phyloP scores from a whole-genome alignment of 108 stramenopile genomes.

The Bacterosira constricta region DNA sequence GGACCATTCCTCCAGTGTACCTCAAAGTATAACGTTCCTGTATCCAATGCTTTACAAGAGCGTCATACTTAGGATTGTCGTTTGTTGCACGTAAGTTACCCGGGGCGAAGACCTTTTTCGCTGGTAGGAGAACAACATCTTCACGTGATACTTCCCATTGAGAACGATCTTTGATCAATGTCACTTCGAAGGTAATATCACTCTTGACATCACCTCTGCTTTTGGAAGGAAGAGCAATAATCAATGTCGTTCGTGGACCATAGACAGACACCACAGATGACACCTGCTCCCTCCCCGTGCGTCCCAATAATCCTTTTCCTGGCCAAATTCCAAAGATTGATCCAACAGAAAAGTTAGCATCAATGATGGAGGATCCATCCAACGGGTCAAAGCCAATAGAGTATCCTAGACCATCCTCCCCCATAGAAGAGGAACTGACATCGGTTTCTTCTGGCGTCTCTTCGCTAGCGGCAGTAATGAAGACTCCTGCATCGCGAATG shows the following conservation, averaged over 20 bases:
- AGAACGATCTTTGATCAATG: slow-evolving; percentile 55
- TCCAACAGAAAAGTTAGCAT: slow-evolving; percentile 93
- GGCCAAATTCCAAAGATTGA: slow-evolving; percentile 96
- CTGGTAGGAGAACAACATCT: slow-evolving; percentile 41
- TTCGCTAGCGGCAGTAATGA: slow-evolving; percentile 59
- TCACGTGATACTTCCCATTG: slow-evolving; percentile 60
- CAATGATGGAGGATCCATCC: slow-evolving; percentile 93
- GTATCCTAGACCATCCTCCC: slow-evolving; percentile 44
- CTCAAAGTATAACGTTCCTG: slow-evolving; percentile 91
- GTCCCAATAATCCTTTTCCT: slow-evolving; percentile 84
- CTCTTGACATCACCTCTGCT: slow-evolving; percentile 47
- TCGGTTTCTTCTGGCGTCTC: slow-evolving; percentile 71
- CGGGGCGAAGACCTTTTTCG: slow-evolving; percentile 86
- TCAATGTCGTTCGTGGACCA: slow-evolving; percentile 89
- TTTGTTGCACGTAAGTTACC: slow-evolving; percentile 93
- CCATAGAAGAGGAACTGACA: slow-evolving; percentile 22
- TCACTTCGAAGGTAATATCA: slow-evolving; percentile 66
- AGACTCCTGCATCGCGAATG: slow-evolving; percentile 51
- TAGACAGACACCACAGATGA: slow-evolving; percentile 89
- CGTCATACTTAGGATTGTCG: slow-evolving; percentile 85
- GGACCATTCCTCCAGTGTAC: slow-evolving; percentile 85
- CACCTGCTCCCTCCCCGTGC: slow-evolving; percentile 90
- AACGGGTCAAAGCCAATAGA: slow-evolving; percentile 92
- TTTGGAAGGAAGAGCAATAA: slow-evolving; percentile 77
- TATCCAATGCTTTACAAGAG: slow-evolving; percentile 87